These are phyloP conservation scores for Xylariaceae sp. DNA, from an alignment of 2,329 filamentous ascomycete species.

Conservation along the genomic window DNA sequence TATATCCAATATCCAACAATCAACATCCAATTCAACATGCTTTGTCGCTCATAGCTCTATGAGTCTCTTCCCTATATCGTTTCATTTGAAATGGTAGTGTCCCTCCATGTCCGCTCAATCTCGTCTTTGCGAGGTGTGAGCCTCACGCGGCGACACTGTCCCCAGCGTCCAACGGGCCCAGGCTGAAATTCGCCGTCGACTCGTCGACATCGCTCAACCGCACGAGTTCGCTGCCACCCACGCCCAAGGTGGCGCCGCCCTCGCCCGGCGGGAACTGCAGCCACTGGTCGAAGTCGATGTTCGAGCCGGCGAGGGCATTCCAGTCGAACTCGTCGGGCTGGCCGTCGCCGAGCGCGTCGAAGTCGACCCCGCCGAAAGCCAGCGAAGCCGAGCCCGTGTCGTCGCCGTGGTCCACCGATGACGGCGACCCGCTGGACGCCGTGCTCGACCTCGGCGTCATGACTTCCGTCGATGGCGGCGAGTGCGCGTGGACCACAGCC, in stretches of 20 bases:
- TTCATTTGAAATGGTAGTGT: too few species aligned
- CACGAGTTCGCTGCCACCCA: conserved; percentile 22
- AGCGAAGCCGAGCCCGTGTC: conserved; percentile 40
- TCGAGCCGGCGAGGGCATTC: conserved; percentile 57
- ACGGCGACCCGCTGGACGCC: conserved; percentile 27
- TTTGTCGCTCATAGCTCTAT: too few species aligned
- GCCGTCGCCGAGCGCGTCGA: conserved; percentile 40
- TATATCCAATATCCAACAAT: too few species aligned
- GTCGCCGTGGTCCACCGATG: conserved; percentile 42
- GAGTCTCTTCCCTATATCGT: too few species aligned
- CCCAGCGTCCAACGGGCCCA: neutral
- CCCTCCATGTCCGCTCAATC: too few species aligned
- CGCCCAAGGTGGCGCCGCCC: conserved; percentile 39
- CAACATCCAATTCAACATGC: too few species aligned
- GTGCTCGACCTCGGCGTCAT: conserved; percentile 31
- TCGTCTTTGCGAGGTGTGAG: neutral
- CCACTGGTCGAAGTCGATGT: conserved; percentile 65
- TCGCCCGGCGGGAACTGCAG: conserved; percentile 60
- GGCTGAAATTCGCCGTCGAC: conserved; percentile 11
- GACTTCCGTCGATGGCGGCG: conserved; percentile 34
- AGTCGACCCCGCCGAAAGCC: conserved; percentile 54
- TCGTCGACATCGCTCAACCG: conserved; percentile 26
- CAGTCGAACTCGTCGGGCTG: conserved; percentile 59
- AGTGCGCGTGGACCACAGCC: conserved; percentile 20
- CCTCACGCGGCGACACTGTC: conserved; percentile 15